Base-by-base conservation (phyloP, 1,284 basidiomycete genomes). In the Rhodotorula sp. region DNA sequence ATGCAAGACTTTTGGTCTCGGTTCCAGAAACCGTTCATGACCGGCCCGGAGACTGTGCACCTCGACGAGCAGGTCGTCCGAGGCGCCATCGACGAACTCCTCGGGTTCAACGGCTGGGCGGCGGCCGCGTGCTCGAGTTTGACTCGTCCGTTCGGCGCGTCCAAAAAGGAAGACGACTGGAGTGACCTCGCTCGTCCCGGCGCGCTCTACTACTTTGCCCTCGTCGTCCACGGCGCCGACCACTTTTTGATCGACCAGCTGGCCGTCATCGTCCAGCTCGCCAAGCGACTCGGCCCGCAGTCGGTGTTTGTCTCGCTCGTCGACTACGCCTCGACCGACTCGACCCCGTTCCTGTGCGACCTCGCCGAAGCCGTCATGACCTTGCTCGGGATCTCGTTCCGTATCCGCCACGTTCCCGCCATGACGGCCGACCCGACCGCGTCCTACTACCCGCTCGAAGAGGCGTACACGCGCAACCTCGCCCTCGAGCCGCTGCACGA, bases 101-200 rank as follows among this genome's bases (percentile, higher is more conserved):
- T 96, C 30, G 89, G 90, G 29, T 86, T 96, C 69, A 95, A 96
- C 78, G 94, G 94, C n/a, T 97, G 94, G 94, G 94, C 95, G n/a
- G 91, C 93, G n/a, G 92, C 91, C 15, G 87, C 91, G 49, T 97
- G 93, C 81, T 91, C 93, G 14, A 93, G 91, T 6, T 86, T 97
- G 57, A 87, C 87, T 6, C 87, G 94, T 24, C 94, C 94, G 2
- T 97, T 96, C 78, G 91, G 91, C 18, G 89, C 93, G 79, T 91
- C 91, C 81, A 72, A 73, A 59, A 88, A 87, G 76, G 89, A 94
- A 65, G 88, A 90, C 75, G 86, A 89, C 44, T 96, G 93, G 81
- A 90, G 91, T 76, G 93, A 94, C 79, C 87, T 97, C 69, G 87
- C 89, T 26, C 84, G 84, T 46, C 86, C 89, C 66, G 88, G 91